Evolutionary conservation across 2,329 filamentous ascomycete genomes (phyloP), one percentile per base, ranked within the genome.

Genomic region (Cryoendolithus antarcticus): DNA sequence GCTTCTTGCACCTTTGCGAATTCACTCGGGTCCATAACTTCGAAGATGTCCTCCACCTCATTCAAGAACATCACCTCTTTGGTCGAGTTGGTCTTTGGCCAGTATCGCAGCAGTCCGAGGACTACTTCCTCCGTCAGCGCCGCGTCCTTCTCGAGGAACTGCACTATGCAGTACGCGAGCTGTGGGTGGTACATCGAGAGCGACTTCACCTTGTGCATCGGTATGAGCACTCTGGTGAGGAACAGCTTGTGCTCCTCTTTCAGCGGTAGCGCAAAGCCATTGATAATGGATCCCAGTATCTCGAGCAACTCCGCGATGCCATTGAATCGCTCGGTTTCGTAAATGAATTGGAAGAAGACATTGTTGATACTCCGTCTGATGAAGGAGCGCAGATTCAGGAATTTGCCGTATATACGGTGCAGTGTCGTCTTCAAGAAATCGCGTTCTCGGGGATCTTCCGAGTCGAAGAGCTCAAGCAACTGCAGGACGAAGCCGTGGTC

Each of bases 31-130:
- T 98, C 91, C 91, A 98, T 98, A 35, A 98, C 91, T 64, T 98
- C 91, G 58, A 98, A 98, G 47, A 98, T 98, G 58, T 98, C 91
- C 62, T 98, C 91, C 28, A 98, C 89, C 63, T 98, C 91, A 55
- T 98, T 98, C 53, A 98, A 69, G 66, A 93, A 98, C 91, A 98
- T 98, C 57, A 98, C 91, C 63, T 98, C 91, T 64, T 98, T 98
- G 38, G 91, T 98, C 64, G 91, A 96, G 66, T 98, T 98, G 53
- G 93, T 86, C 70, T 98, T 98, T 35, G 91, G 91, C 91, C 91
- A 98, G 62, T 95, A 98, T 51, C 91, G 81, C 46, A 98, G 71
- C 40, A 98, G 71, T 34, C 91, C 91, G 48, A 96, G 77, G 35
- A 98, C 91, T 45, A 96, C 86, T 68, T 98, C 91, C 75, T 98